A percentile compares a stretch with the other conserved stretches of the same genome.
These are phyloP conservation scores for Zizania latifolia DNA, from an alignment of 176 grass and related monocot genomes.

Conservation along the genomic window DNA sequence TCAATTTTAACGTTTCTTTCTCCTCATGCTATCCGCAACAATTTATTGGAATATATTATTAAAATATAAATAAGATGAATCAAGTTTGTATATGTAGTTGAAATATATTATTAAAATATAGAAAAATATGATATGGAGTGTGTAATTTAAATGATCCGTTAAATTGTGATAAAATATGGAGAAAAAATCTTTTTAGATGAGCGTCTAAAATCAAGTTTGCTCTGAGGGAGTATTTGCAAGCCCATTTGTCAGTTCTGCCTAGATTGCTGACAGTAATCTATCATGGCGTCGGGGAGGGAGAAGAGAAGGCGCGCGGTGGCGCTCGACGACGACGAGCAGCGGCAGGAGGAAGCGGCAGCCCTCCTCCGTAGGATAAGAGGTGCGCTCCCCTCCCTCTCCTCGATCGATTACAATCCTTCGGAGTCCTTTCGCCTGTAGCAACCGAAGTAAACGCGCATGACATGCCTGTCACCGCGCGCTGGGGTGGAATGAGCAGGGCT, in stretches of 20 bases:
- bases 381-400: neutral
- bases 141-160: too few species aligned
- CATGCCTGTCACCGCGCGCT: neutral
- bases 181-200: too few species aligned
- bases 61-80: too few species aligned
- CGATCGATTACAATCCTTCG: constrained; percentile 8
- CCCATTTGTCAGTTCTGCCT: neutral
- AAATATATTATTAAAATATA: too few species aligned
- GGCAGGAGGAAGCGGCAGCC: constrained; percentile 30
- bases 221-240: neutral
- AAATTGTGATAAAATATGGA: too few species aligned
- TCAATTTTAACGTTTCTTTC: too few species aligned
- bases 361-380: constrained; percentile 62
- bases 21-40: too few species aligned
- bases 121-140: too few species aligned
- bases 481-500: constrained; percentile 29
- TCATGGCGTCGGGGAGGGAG: constrained; percentile 34
- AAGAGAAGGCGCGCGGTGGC: constrained; percentile 5
- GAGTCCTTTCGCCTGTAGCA: neutral
- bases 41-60: too few species aligned
- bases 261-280: neutral
- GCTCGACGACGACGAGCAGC: constrained; percentile 20
- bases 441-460: neutral
- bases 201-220: too few species aligned
- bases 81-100: too few species aligned